Percentiles rank a stretch among this genome's conserved stretches.
Evolutionary conservation across 371 early-diverging fungal species (phyloP).

Genomic region (Rhizopus stolonifer): DNA sequence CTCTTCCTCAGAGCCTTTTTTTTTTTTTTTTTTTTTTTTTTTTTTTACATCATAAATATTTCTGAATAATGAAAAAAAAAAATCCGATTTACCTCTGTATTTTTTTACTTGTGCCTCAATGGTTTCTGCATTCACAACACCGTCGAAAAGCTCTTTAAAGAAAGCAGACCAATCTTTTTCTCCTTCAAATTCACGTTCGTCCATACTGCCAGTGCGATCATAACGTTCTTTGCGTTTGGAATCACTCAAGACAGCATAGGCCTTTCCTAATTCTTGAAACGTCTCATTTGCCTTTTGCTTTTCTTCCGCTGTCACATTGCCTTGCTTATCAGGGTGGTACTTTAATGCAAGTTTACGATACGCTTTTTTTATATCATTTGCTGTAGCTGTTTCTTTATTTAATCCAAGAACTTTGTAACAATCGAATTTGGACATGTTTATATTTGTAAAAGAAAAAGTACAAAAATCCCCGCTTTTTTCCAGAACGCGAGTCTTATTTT

Average conservation of each 20-base stretch:
- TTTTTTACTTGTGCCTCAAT: slow-evolving; percentile 68
- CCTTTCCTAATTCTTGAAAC: slow-evolving; percentile 82
- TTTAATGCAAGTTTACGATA: slow-evolving; percentile 82
- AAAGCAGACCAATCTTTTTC: slow-evolving; percentile 80
- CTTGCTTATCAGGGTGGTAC: slow-evolving; percentile 83
- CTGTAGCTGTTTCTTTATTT: slow-evolving; percentile 52
- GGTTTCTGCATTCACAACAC: slow-evolving; percentile 72
- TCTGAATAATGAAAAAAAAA: no score
- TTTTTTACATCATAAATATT: not conserved
- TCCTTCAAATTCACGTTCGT: slow-evolving; percentile 42
- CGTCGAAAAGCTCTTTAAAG: slow-evolving; percentile 81
- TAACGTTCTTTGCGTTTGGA: slow-evolving; percentile 71
- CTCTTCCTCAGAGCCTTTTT: slow-evolving; percentile 83
- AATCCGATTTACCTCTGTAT: slow-evolving; percentile 58
- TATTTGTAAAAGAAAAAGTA: no score
- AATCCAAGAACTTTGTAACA: slow-evolving; percentile 73
- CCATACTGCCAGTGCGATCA: slow-evolving; percentile 62
- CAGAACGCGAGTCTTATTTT: no score
- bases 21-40: no score
- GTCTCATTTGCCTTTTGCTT: slow-evolving; percentile 70
- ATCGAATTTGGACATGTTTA: slow-evolving; percentile 4
- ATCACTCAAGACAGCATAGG: slow-evolving; percentile 86
- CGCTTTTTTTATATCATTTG: slow-evolving; percentile 77
- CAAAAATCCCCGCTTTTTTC: no score
- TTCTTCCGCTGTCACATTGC: slow-evolving; percentile 59